Evolutionary conservation across 2,329 filamentous ascomycete genomes (phyloP).

Genomic region (Pochonia chlamydosporia): DNA sequence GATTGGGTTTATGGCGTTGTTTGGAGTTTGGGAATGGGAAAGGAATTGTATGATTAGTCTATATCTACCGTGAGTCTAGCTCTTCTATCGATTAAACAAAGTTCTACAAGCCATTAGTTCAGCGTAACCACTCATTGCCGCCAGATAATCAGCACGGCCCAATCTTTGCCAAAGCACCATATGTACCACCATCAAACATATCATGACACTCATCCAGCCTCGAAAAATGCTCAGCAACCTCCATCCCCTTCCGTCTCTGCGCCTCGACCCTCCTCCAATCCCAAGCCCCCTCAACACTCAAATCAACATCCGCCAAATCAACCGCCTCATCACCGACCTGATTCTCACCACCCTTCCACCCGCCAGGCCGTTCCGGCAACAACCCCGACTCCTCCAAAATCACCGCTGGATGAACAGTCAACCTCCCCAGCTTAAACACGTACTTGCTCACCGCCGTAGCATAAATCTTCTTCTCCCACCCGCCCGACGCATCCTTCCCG

Average conservation of each 20-base stretch:
- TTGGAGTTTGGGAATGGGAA: too few species aligned
- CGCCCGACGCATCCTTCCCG: slow-evolving; percentile 27
- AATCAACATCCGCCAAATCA: slow-evolving; percentile 17
- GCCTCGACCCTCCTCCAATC: slow-evolving; percentile 54
- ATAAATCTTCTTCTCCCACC: slow-evolving; percentile 59
- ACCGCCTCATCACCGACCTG: slow-evolving; percentile 9
- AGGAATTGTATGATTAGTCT: too few species aligned
- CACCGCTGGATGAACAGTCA: slow-evolving; percentile 79
- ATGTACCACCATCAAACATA: slow-evolving; percentile 48
- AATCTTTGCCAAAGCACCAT: slow-evolving; percentile 46
- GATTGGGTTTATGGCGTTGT: background rate
- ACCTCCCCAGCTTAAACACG: slow-evolving; percentile 72
- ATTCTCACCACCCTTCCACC: slow-evolving; percentile 47
- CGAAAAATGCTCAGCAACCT: slow-evolving; percentile 48
- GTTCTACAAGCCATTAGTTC: too few species aligned
- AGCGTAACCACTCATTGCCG: background rate
- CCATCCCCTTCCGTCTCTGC: slow-evolving; percentile 49
- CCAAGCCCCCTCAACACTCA: slow-evolving; percentile 37
- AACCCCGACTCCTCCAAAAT: slow-evolving; percentile 66
- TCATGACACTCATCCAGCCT: slow-evolving; percentile 48
- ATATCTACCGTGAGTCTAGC: too few species aligned
- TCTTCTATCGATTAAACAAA: too few species aligned
- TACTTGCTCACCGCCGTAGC: slow-evolving; percentile 74
- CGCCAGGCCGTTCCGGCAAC: slow-evolving; percentile 66
- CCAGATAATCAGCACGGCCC: slow-evolving; percentile 29